These are phyloP conservation scores for Licmophora abbreviata DNA, from an alignment of 108 stramenopile species.

Conservation along the genomic window DNA sequence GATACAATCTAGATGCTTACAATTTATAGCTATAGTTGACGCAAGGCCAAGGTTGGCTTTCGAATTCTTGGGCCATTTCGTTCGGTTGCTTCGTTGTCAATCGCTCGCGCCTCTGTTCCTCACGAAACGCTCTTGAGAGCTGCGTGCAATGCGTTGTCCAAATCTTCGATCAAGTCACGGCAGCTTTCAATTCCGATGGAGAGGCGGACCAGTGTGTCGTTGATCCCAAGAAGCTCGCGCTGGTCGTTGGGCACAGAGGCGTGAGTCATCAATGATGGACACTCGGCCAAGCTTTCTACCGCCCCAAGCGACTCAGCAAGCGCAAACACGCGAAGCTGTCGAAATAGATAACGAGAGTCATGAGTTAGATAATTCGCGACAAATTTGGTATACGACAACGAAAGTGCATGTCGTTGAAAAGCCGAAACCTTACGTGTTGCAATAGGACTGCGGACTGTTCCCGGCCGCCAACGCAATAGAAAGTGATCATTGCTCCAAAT, in stretches of 20 bases:
- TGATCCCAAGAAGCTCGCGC: slow-evolving; percentile 36
- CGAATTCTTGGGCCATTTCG: no score
- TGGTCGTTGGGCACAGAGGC: slow-evolving; percentile 49
- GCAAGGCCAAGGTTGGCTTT: no score
- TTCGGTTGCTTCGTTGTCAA: no score
- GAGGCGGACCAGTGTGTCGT: slow-evolving; percentile 54
- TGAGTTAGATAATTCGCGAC: neutral
- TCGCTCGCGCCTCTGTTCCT: no score
- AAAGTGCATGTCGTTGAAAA: neutral
- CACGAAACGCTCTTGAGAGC: neutral
- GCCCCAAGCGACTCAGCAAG: slow-evolving; percentile 56
- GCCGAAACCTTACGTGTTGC: slow-evolving; percentile 29
- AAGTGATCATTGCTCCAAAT: slow-evolving; percentile 84
- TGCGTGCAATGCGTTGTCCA: slow-evolving; percentile 35
- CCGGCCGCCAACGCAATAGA: slow-evolving; percentile 70
- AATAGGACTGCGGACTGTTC: slow-evolving; percentile 42
- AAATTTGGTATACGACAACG: neutral
- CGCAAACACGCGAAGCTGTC: slow-evolving; percentile 16
- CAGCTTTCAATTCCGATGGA: slow-evolving; percentile 54
- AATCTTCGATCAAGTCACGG: slow-evolving; percentile 45
- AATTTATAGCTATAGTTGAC: no score
- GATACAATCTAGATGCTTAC: no score
- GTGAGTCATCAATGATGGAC: slow-evolving; percentile 70
- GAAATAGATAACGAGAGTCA: neutral
- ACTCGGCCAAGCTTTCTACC: slow-evolving; percentile 59